Evolutionary conservation across 257 asterid genomes (phyloP), one percentile per base, ranked within the genome.

Genomic region (Nicotiana knightiana): DNA sequence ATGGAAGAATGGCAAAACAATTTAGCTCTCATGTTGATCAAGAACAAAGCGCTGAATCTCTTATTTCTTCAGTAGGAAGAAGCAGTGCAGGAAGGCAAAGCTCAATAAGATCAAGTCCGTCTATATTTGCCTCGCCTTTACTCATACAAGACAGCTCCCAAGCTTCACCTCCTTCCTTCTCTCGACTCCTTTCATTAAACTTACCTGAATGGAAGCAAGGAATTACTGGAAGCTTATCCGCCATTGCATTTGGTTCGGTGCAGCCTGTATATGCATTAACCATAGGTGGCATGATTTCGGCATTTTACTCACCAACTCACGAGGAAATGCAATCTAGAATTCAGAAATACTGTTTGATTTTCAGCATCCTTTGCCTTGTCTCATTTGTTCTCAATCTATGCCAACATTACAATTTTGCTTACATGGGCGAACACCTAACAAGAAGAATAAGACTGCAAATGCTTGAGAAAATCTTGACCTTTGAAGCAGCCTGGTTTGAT

Each of bases 401-500:
- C 83, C 97, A 94, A 39, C 98, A 94, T 76, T 91, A 93, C 89
- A 90, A 88, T 63, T 94, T 94, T 24, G 97, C 95, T 0, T 87
- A 87, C 90, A 90, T 94, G 97, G 97, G 98, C 0, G 98, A 94
- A 87, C 85, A 85, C 35, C 85, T 94, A 35, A 93, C 97, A 0
- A 91, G 88, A 55, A 77, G 97, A 59, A 87, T 93, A 48, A 79
- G 98, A 3, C 30, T 94, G 17, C 86, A 67, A 78, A 86, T 91
- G 91, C 93, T 94, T 0, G 88, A 90, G 86, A 94, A 93, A 68
- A 85, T 93, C 4, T 33, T 94, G 83, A 89, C 93, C 1, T 93
- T 93, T 62, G 98, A 94, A 68, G 58, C 97, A 0, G 97, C 95
- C 5, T 94, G 97, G 97, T 94, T 94, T 37, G 98, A 94, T 37